Percentiles rank a stretch among this genome's conserved stretches.
These are phyloP conservation scores for Helenozyma rhizophorensis DNA, from an alignment of 805 yeast species.

Conservation along the genomic window DNA sequence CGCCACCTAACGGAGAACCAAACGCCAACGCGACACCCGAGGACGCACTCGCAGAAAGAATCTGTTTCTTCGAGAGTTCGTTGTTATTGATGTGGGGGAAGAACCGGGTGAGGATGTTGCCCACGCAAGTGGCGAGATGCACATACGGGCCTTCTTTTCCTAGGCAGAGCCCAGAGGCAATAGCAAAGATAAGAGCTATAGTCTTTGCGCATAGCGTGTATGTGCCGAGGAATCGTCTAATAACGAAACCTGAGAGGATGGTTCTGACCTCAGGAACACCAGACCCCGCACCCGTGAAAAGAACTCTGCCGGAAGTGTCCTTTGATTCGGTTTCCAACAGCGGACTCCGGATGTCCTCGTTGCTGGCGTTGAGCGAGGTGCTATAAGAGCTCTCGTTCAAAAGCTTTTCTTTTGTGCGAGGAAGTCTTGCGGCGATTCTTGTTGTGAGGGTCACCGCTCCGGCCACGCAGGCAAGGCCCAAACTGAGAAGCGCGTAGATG, in stretches of 20 bases:
- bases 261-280: conserved; percentile 64
- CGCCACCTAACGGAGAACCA: conserved; percentile 60
- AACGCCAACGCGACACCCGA: conserved; percentile 61
- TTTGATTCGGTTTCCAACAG: background rate
- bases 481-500: conserved; percentile 34
- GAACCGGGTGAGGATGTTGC: conserved; percentile 47
- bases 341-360: background rate
- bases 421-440: conserved; percentile 31
- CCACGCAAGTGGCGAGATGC: conserved; percentile 55
- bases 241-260: conserved; percentile 54
- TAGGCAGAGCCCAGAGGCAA: conserved; percentile 52
- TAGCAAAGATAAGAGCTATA: conserved; percentile 45
- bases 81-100: conserved; percentile 44
- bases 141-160: conserved; percentile 65
- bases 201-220: conserved; percentile 49
- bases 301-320: conserved; percentile 11
- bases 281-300: conserved; percentile 54
- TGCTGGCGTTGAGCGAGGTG: too few relatives aligned
- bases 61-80: conserved; percentile 48
- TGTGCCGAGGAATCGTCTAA: conserved; percentile 48
- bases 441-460: conserved; percentile 45
- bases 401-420: conserved; percentile 1
- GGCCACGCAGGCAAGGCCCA: conserved; percentile 41
- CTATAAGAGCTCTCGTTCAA: too few relatives aligned
- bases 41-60: conserved; percentile 52